Evolutionary conservation across 169 alveolate species (phyloP), one percentile per base, ranked within the genome.

Genomic region (Cyclospora cayetanensis): DNA sequence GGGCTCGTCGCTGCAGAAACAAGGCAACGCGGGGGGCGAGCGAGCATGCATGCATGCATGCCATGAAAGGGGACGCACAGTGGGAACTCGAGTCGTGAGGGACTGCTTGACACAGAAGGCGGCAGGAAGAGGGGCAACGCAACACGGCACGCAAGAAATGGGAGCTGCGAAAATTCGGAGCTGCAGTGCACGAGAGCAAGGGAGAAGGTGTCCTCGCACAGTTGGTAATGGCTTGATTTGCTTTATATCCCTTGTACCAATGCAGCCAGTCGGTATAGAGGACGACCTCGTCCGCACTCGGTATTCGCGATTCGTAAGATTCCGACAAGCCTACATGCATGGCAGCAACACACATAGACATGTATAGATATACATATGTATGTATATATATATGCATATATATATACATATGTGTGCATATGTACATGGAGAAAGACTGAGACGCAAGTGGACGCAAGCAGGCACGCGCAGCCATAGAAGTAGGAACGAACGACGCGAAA

Each of bases 251-350:
- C 46, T 42, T 34, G 80, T 68, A 74, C 85, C 85, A 74, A 12
- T n/a, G 35, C 35, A 74, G 85, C 15, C 34, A 74, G 18, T 74
- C 85, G 7, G 42, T 74, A 31, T 25, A 42, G 29, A 74, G 20
- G 2, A 74, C 85, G 25, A 74, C 85, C 12, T 63, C 85, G 35
- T 74, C 85, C 22, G 85, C 85, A 4, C 65, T 46, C 25, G 60
- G 60, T 22, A 60, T n/a, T 0, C 12, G 15, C n/a, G 60, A 50
- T 11, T 18, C 9, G 60, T 11, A 9, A 18, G 60, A 18, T 11
- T 11, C 60, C 9, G 9, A 50, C 60, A 50, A 11, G 60, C 18
- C 18, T 50, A 50, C 60, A 50, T 9, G 18, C 18, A 18, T 50
- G 15, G 25, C 37, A 60, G n/a, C 12, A 60, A 31, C 34, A 60